phyloP scores from a whole-genome alignment of 768 basidiomycete species.

The Suillus ampliporus region DNA sequence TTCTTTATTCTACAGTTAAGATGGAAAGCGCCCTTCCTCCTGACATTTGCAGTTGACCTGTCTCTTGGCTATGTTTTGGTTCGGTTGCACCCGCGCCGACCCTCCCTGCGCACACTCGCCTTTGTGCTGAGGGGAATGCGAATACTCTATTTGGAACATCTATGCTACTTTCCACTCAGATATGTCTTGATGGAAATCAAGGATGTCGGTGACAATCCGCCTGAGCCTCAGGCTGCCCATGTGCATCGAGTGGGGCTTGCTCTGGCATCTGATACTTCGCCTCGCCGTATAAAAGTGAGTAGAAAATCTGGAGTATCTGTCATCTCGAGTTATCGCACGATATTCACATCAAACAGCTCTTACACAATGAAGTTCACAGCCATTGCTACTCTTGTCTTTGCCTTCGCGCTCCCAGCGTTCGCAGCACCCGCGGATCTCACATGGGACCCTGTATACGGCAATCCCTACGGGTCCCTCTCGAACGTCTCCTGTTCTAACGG shows the following conservation, averaged over 20 bases:
- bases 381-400: neutral
- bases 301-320: neutral
- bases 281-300: neutral
- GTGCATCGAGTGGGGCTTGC: neutral
- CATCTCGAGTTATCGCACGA: neutral
- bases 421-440: neutral
- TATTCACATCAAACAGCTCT: no score
- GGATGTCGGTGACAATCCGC: neutral
- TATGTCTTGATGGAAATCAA: neutral
- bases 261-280: neutral
- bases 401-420: neutral
- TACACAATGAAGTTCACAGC: neutral
- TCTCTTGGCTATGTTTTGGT: neutral
- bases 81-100: no score
- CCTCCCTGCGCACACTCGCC: neutral
- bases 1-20: neutral
- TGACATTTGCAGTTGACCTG: neutral
- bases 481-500: constrained; percentile 27
- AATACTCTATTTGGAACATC: neutral
- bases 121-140: neutral
- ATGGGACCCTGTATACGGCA: constrained; percentile 10
- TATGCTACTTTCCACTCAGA: neutral
- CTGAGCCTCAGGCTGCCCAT: neutral
- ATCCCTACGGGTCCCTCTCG: constrained; percentile 10
- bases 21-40: neutral